Percentiles rank a stretch among this genome's conserved stretches.
These are phyloP conservation scores for Crithidia sp. DNA, from an alignment of 208 protist genomes.

Conservation along the genomic window DNA sequence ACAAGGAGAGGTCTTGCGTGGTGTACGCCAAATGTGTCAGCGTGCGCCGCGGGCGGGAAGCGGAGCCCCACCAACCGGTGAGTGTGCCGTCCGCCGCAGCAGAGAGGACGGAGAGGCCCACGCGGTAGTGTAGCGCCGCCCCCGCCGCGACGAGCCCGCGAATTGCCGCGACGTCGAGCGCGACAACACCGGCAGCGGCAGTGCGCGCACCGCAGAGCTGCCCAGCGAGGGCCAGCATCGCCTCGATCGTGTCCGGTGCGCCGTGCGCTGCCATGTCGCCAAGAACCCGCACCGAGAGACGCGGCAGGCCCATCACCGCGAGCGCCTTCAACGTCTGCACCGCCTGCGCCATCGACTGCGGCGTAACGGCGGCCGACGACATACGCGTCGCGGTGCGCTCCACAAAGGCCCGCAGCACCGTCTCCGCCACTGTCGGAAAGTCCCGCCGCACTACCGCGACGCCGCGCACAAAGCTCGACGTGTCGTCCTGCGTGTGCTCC, in stretches of 20 bases:
- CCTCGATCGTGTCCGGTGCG: slow-evolving; percentile 3
- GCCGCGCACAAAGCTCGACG: slow-evolving; percentile 19
- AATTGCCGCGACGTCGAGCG: slow-evolving; percentile 13
- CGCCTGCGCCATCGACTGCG: slow-evolving; percentile 18
- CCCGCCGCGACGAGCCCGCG: slow-evolving; percentile 5
- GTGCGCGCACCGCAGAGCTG: background rate
- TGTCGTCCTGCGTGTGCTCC: slow-evolving; percentile 30
- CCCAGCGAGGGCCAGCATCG: slow-evolving; percentile 2
- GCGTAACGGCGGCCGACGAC: background rate
- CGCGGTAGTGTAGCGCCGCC: slow-evolving; percentile 3
- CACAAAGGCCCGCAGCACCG: slow-evolving; percentile 69
- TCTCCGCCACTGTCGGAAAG: slow-evolving; percentile 36
- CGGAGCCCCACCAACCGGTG: slow-evolving; percentile 11
- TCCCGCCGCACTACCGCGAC: slow-evolving; percentile 33
- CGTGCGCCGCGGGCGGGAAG: background rate
- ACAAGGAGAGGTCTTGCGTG: slow-evolving; percentile 8
- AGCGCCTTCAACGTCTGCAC: slow-evolving; percentile 34
- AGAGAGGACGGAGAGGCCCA: slow-evolving; percentile 1
- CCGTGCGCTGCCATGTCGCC: slow-evolving; percentile 26
- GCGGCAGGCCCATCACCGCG: slow-evolving; percentile 38
- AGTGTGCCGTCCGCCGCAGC: background rate
- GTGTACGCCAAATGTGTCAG: slow-evolving; percentile 6
- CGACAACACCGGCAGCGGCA: background rate
- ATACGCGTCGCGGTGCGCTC: slow-evolving; percentile 39
- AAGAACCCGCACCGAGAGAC: slow-evolving; percentile 19